Evolutionary conservation across 345 rosid species (phyloP).

Genomic region (Brassica napus): DNA sequence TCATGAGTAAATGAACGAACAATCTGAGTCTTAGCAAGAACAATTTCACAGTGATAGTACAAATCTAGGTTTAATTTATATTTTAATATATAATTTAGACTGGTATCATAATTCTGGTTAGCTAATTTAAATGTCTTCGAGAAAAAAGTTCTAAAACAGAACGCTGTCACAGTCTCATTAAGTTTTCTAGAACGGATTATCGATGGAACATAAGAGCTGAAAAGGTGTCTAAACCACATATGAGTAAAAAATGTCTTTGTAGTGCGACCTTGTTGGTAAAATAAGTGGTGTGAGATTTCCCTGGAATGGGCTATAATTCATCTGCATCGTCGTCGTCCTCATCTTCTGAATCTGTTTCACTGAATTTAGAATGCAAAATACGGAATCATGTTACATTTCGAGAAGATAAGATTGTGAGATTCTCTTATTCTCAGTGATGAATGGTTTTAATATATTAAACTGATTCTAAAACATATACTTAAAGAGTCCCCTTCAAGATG

Average conservation of each 20-base stretch:
- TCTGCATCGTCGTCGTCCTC: conserved; percentile 35
- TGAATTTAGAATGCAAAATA: conserved; percentile 12
- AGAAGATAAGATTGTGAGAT: neutral
- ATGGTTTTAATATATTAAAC: neutral
- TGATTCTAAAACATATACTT: neutral
- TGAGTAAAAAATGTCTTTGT: neutral
- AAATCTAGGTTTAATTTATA: too few species aligned
- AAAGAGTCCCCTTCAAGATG: neutral
- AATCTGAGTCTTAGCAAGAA: too few species aligned
- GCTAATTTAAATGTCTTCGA: neutral
- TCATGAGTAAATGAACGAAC: neutral
- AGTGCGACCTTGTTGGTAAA: neutral
- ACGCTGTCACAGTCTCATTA: neutral
- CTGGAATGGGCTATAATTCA: conserved; percentile 25
- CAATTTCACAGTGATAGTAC: too few species aligned
- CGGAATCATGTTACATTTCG: neutral
- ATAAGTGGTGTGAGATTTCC: neutral
- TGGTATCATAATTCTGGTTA: neutral
- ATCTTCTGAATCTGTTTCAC: conserved; percentile 29
- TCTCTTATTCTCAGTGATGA: neutral
- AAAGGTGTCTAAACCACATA: neutral
- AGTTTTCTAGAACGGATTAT: neutral
- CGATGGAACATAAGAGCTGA: neutral
- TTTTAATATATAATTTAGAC: neutral
- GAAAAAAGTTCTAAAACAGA: neutral